Percentiles rank a stretch among this genome's conserved stretches.
Evolutionary conservation across 73 alveolate species (phyloP).

Genomic region (Diophrys appendiculata): DNA sequence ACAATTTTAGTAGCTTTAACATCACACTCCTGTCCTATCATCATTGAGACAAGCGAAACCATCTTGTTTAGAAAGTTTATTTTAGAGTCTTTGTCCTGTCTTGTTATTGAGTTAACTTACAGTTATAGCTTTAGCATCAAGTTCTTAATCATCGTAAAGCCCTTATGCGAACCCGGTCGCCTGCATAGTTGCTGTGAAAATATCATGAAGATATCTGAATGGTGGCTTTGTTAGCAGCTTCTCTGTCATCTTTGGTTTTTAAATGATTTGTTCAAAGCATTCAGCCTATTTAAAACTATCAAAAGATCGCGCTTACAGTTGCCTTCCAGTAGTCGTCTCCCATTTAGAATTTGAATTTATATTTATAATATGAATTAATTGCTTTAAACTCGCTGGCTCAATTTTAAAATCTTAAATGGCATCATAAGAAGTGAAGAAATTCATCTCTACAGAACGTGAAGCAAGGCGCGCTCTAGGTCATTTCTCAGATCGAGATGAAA

Average conservation of each 20-base stretch:
- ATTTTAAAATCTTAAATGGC: neutral
- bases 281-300: conserved; percentile 69
- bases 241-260: conserved; percentile 91
- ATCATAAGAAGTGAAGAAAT: no score
- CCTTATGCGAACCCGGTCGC: conserved; percentile 91
- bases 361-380: neutral
- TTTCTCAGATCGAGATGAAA: no score
- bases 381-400: neutral
- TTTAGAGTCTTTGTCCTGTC: conserved; percentile 70
- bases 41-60: conserved; percentile 59
- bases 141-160: conserved; percentile 80
- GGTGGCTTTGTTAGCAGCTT: conserved; percentile 90
- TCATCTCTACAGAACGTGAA: no score
- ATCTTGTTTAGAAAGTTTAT: conserved; percentile 63
- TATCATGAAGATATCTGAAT: conserved; percentile 79
- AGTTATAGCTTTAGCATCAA: conserved; percentile 68
- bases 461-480: no score
- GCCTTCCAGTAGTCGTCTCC: conserved; percentile 17
- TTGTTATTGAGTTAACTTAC: neutral
- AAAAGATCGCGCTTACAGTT: neutral
- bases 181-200: conserved; percentile 80
- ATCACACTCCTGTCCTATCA: conserved; percentile 63
- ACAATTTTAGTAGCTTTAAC: conserved; percentile 88
- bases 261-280: conserved; percentile 76
- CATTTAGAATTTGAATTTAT: conserved; percentile 38